Conservation (phyloP, 139 green algal species). For the Volvox reticuliferus region DNA sequence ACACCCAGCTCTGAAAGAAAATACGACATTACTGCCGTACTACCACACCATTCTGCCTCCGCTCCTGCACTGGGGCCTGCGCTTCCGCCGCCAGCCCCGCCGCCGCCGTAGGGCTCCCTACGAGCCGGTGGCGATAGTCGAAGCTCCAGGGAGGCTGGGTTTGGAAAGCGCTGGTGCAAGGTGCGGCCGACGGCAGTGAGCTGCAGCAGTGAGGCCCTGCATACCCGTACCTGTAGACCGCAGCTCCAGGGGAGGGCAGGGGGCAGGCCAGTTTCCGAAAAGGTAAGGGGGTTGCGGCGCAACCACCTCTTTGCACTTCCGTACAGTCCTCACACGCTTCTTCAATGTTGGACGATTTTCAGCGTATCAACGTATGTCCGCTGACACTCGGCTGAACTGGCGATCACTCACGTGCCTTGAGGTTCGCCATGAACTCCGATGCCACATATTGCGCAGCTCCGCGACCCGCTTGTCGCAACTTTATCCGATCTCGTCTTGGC, state of each 20-base stretch:
- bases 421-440: slow-evolving; percentile 13
- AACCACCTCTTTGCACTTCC: not conserved
- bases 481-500: not conserved
- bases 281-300: not conserved
- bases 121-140: not conserved
- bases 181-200: not conserved
- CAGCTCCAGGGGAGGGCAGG: not conserved
- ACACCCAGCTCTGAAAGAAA: slow-evolving; percentile 31
- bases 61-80: not conserved
- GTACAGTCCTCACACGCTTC: not conserved
- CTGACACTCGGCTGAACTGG: not conserved
- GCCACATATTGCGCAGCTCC: not conserved
- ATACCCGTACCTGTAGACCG: slow-evolving; percentile 21
- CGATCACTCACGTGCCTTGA: not conserved
- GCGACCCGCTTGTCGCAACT: not conserved
- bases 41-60: slow-evolving; percentile 9
- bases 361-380: not conserved
- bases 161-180: slow-evolving; percentile 21
- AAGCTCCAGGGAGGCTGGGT: not conserved
- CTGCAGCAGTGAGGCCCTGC: not conserved
- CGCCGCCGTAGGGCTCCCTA: not conserved
- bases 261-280: not conserved
- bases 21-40: slow-evolving; percentile 31
- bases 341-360: not conserved
- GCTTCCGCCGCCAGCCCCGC: not conserved